phyloP scores from a whole-genome alignment of 2,329 filamentous ascomycete genomes.

The Fusarium nelsonii region DNA sequence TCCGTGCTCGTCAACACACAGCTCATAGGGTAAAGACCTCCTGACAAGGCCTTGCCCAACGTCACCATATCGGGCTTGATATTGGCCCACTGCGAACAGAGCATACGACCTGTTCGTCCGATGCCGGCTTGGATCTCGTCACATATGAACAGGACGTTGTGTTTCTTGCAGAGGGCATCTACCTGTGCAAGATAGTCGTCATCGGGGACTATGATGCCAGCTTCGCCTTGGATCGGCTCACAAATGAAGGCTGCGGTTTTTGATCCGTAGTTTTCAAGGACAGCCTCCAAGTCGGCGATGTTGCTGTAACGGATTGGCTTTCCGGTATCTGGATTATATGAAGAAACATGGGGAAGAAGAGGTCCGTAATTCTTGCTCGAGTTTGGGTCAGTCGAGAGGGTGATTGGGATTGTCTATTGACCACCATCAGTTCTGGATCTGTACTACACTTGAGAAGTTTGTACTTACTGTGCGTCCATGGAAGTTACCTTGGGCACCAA shows the following conservation, averaged over 20 bases:
- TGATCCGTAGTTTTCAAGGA: constrained; percentile 33
- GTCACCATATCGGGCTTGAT: constrained; percentile 96
- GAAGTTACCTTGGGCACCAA: constrained; percentile 36
- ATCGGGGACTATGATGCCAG: constrained; percentile 93
- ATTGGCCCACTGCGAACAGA: constrained; percentile 93
- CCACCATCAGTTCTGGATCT: too few species aligned
- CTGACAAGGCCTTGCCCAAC: constrained; percentile 96
- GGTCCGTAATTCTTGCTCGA: constrained; percentile 97
- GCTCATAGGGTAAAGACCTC: constrained; percentile 98
- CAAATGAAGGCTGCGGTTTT: constrained; percentile 37
- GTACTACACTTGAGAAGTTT: too few species aligned
- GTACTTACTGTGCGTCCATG: constrained; percentile 72
- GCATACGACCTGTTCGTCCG: constrained; percentile 92
- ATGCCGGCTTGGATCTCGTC: constrained; percentile 99
- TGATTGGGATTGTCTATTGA: constrained; percentile 51
- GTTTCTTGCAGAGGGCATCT: constrained; percentile 87
- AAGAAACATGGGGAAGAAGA: constrained; percentile 81
- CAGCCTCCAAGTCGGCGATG: constrained; percentile 9
- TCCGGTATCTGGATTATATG: constrained; percentile 30
- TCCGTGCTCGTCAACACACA: constrained; percentile 89
- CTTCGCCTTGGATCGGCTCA: constrained; percentile 76
- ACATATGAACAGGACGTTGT: constrained; percentile 95
- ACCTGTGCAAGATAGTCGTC: constrained; percentile 81
- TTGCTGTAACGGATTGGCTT: constrained; percentile 36
- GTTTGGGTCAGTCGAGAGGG: constrained; percentile 96